A percentile compares a stretch with the other conserved stretches of the same genome.
Evolutionary conservation across 2,329 filamentous ascomycete genomes (phyloP).

Genomic region (Penicillium janthinellum): DNA sequence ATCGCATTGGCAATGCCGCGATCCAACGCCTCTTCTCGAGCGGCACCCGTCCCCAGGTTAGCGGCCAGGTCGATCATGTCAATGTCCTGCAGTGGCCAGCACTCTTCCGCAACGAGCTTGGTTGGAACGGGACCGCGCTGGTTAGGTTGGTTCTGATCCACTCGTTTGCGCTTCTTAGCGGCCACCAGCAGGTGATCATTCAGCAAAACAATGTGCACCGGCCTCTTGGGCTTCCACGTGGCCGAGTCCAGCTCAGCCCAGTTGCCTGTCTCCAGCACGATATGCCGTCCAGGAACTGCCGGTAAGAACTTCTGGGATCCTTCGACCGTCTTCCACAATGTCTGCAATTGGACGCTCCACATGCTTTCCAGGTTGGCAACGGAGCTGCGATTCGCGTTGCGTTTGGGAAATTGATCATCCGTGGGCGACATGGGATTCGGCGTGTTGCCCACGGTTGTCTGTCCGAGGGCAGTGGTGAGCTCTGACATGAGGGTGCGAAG

Average conservation of each 20-base stretch:
- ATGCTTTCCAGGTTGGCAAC: constrained; percentile 73
- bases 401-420: constrained; percentile 53
- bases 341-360: constrained; percentile 70
- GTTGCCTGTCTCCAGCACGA: constrained; percentile 85
- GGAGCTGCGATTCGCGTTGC: constrained; percentile 81
- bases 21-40: constrained; percentile 52
- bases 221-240: constrained; percentile 88
- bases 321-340: constrained; percentile 95
- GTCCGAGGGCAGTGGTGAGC: constrained; percentile 69
- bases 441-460: constrained; percentile 50
- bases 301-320: constrained; percentile 96
- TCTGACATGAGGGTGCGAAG: constrained; percentile 90
- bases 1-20: constrained; percentile 76
- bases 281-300: constrained; percentile 85
- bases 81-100: constrained; percentile 90
- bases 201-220: constrained; percentile 87
- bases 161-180: constrained; percentile 86
- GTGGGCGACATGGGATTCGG: constrained; percentile 57
- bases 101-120: constrained; percentile 89
- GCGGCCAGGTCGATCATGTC: constrained; percentile 84
- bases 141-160: constrained; percentile 60
- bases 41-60: constrained; percentile 41
- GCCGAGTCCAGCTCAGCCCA: constrained; percentile 98
- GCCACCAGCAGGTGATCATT: constrained; percentile 95
- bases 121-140: constrained; percentile 54